Evolutionary conservation across 208 protist genomes (phyloP), one percentile per base, ranked within the genome.

Genomic region (Leishmania guyanensis): DNA sequence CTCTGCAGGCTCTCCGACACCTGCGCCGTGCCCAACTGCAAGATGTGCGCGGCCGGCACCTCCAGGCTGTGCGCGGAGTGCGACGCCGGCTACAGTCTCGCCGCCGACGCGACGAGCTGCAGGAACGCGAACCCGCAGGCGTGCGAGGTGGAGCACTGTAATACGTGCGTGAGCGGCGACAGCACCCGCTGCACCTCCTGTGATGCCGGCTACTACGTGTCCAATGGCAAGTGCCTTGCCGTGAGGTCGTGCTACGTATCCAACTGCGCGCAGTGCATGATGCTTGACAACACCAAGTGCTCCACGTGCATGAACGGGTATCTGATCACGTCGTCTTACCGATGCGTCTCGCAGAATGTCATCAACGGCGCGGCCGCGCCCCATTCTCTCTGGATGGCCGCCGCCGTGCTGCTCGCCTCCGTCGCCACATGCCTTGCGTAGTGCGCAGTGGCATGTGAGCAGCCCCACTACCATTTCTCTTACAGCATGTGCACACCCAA

Each of bases 201-300:
- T 33, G 36, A 71, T 12, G 71, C 39, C 33, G 62, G 62, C 75
- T 79, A 79, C 75, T 79, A 79, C 75, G 62, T 71, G 1, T 71
- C 75, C 43, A 16, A 69, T 14, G 75, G 60, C 43, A 43, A 51
- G 12, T 79, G 75, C 60, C 17, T 48, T 60, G 26, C 48, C 9
- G 46, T 69, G 58, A 5, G 26, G 26, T 60, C 16, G 4, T 80
- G 77, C 68, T 50, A 69, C 56, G 77, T 75, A 39, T 20, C 77
- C 50, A 72, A 80, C 77, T 80, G 77, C 66, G 62, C 77, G 17
- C 48, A 60, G 66, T 80, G 77, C 77, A 72, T 54, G 77, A 16
- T 75, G 65, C 5, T 5, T 39, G 77, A 72, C 50, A 74, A 46
- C 66, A 74, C 66, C 46, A 79, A 71, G 75, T 80, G 77, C 68